Conservation (phyloP, 345 rosid genomes). For the Abelmoschus esculentus region DNA sequence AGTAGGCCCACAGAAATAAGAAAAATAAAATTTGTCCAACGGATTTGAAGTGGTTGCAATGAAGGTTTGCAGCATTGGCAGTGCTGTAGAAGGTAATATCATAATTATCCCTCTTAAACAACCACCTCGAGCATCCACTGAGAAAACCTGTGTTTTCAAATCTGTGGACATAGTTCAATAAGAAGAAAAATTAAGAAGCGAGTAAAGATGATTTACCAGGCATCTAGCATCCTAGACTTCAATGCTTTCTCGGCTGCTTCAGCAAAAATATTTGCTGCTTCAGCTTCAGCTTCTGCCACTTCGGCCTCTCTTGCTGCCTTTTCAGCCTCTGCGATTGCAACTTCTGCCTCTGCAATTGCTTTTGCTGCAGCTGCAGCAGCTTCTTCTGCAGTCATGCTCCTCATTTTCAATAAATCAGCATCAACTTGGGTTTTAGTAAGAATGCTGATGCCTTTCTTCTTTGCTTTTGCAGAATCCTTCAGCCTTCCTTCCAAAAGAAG, state of each 20-base stretch:
- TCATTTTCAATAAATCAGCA: constrained; percentile 49
- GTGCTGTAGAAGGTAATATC: neutral
- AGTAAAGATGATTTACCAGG: constrained; percentile 34
- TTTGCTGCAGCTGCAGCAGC: constrained; percentile 93
- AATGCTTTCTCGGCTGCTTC: constrained; percentile 75
- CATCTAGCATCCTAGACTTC: constrained; percentile 32
- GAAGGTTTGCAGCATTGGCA: constrained; percentile 1
- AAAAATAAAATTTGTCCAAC: neutral
- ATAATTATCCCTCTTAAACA: constrained; percentile 6
- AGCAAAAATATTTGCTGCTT: constrained; percentile 78
- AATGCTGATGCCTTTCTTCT: constrained; percentile 37
- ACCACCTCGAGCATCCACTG: neutral
- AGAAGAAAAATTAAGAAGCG: neutral
- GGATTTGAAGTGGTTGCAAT: neutral
- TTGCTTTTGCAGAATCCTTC: constrained; percentile 37
- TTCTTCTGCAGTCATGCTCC: constrained; percentile 76
- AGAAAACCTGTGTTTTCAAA: constrained; percentile 4
- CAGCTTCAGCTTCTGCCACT: constrained; percentile 94
- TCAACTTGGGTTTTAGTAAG: constrained; percentile 50
- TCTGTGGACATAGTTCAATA: neutral
- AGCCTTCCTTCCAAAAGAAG: constrained; percentile 45
- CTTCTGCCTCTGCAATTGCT: constrained; percentile 95
- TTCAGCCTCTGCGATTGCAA: constrained; percentile 91
- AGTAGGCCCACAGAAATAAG: neutral
- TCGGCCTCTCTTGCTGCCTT: constrained; percentile 94